A percentile compares a stretch with the other conserved stretches of the same genome.
Evolutionary conservation across 2,329 filamentous ascomycete species (phyloP).

Genomic region (Cytospora leucostoma): DNA sequence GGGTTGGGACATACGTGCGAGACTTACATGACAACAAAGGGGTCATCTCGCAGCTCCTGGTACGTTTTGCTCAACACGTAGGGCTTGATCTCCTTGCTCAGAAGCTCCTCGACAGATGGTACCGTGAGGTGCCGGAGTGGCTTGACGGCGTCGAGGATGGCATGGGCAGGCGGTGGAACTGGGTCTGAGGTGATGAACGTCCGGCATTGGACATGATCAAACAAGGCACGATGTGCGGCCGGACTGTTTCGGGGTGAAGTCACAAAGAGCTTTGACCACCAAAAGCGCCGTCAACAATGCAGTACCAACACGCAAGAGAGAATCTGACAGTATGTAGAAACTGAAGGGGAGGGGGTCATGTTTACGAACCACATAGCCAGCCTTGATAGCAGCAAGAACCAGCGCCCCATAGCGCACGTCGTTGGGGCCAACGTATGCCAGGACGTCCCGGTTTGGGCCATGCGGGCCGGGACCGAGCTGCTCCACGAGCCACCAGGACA

Average conservation of each 20-base stretch:
- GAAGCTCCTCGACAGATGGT: conserved; percentile 35
- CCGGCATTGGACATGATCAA: conserved; percentile 35
- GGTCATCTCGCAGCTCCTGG: conserved; percentile 27
- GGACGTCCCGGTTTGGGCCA: conserved; percentile 32
- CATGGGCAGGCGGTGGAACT: conserved; percentile 27
- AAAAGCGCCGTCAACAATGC: neutral
- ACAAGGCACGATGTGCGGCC: conserved; percentile 36
- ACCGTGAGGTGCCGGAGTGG: conserved; percentile 30
- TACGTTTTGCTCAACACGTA: conserved; percentile 30
- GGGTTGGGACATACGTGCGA: neutral
- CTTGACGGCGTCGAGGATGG: conserved; percentile 32
- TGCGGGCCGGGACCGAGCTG: conserved; percentile 30
- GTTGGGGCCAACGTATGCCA: conserved; percentile 44
- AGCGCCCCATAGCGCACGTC: conserved; percentile 42
- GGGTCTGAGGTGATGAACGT: conserved; percentile 35
- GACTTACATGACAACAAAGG: conserved; percentile 32
- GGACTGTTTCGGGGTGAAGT: conserved; percentile 42
- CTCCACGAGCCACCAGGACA: conserved; percentile 39
- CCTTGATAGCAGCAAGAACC: conserved; percentile 40
- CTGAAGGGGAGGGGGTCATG: too few relatives aligned
- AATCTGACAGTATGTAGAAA: neutral
- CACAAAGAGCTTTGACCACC: conserved; percentile 37
- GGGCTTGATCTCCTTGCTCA: conserved; percentile 27
- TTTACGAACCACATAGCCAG: conserved; percentile 35
- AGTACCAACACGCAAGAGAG: neutral